Percentiles rank a stretch among this genome's conserved stretches.
phyloP scores from a whole-genome alignment of 768 basidiomycete genomes.

The Panellus pusillus region DNA sequence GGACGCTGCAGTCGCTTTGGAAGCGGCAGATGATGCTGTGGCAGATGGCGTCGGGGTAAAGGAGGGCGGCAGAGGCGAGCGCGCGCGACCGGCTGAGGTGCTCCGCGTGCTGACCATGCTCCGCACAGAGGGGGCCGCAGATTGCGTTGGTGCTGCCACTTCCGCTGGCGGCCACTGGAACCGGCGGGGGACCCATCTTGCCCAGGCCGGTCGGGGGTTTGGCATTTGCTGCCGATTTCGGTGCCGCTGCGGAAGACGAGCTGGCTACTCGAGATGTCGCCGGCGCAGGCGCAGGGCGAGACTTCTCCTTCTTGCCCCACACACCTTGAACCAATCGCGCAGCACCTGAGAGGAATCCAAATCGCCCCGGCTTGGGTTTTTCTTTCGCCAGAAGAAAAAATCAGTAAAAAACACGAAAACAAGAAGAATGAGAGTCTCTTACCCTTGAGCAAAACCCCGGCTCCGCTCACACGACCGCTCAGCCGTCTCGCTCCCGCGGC shows the following conservation, averaged over 20 bases:
- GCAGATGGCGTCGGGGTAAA: slow-evolving; percentile 8
- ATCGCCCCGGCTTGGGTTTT: slow-evolving; percentile 43
- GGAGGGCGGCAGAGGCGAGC: slow-evolving; percentile 17
- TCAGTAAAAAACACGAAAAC: not conserved
- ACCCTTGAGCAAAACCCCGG: slow-evolving; percentile 36
- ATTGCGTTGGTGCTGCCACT: not conserved
- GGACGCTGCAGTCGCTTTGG: slow-evolving; percentile 21
- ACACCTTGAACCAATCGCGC: slow-evolving; percentile 73
- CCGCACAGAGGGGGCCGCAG: slow-evolving; percentile 16
- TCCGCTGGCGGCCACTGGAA: slow-evolving; percentile 6
- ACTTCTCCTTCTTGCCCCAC: slow-evolving; percentile 51
- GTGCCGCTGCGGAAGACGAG: slow-evolving; percentile 14
- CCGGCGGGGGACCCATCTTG: slow-evolving; percentile 11
- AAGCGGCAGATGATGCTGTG: too few species aligned
- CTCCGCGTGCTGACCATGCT: slow-evolving; percentile 20
- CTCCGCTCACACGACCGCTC: slow-evolving; percentile 40
- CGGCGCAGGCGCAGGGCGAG: slow-evolving; percentile 27
- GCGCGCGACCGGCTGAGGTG: slow-evolving; percentile 17
- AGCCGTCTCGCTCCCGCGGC: slow-evolving; percentile 33
- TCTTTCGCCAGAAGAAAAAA: slow-evolving; percentile 25
- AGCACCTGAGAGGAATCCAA: slow-evolving; percentile 72
- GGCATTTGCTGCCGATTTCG: slow-evolving; percentile 11
- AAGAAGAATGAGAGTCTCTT: slow-evolving; percentile 18
- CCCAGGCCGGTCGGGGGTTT: slow-evolving; percentile 6
- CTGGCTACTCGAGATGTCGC: slow-evolving; percentile 24